Percentiles rank a stretch among this genome's conserved stretches.
phyloP scores from a whole-genome alignment of 805 yeast genomes.

The Lipomyces japonicus region DNA sequence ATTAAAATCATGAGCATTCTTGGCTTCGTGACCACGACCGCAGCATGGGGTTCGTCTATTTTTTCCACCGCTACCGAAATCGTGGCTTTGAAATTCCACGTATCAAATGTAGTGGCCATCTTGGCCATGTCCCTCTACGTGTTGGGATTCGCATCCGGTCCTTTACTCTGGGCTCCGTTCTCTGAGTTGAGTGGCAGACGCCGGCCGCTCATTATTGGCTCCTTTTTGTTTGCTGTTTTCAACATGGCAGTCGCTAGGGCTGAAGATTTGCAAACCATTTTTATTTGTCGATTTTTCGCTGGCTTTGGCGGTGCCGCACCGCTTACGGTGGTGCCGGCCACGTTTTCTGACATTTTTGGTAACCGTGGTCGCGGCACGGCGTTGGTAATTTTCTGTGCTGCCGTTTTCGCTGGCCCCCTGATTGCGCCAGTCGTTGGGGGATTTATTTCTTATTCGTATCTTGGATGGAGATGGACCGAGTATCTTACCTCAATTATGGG shows the following conservation, averaged over 20 bases:
- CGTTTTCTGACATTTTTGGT: constrained; percentile 76
- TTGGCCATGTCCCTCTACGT: constrained; percentile 78
- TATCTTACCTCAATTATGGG: constrained; percentile 67
- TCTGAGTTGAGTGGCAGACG: constrained; percentile 63
- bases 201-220: constrained; percentile 53
- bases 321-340: constrained; percentile 79
- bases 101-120: constrained; percentile 65
- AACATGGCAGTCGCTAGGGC: constrained; percentile 75
- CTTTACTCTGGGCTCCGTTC: constrained; percentile 83
- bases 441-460: constrained; percentile 53
- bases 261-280: constrained; percentile 68
- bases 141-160: constrained; percentile 92
- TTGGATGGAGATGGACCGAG: constrained; percentile 83
- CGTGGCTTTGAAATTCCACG: constrained; percentile 47
- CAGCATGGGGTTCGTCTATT: constrained; percentile 80
- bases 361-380: constrained; percentile 70
- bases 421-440: constrained; percentile 77
- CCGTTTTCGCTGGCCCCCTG: constrained; percentile 76
- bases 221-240: constrained; percentile 56
- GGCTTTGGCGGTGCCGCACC: constrained; percentile 85
- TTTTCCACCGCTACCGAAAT: constrained; percentile 59
- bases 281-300: constrained; percentile 74
- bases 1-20: constrained; percentile 44
- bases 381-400: constrained; percentile 62
- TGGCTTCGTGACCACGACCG: constrained; percentile 49